Base-by-base conservation (phyloP, 768 basidiomycete species). In the Suillus occidentalis region DNA sequence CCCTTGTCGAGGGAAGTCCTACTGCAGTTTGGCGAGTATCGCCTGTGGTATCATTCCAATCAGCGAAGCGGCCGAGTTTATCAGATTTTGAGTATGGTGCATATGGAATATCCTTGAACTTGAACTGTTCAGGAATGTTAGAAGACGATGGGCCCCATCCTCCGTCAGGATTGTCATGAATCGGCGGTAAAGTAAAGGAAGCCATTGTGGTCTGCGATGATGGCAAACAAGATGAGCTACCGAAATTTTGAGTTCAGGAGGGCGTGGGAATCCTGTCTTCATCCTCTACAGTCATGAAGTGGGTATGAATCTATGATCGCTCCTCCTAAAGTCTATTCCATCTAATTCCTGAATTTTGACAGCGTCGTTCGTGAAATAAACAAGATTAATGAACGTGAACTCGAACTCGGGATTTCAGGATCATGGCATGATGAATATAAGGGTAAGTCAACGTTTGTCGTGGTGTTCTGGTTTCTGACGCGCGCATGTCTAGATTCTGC, bases 341-440 rank as follows among this genome's bases (percentile, higher is more conserved):
- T 61, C 69, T 66, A 40, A 73, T 69, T 22, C 43, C 65, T 62
- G 60, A 52, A 56, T 40, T 60, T 25, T 36, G 28, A 6, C 77
- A 97, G 95, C 74, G 92, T 96, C 16, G 92, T 98, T 10, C 88
- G 89, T 59, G 95, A 97, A 82, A 98, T 99, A 63, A 89, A 90
- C 72, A 87, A 89, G 72, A 97, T 99, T 64, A 99, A 99, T 72
- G 88, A 95, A 71, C 84, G 84, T 10, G 97, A 98, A 76, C 85
- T 99, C 7, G 89, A 92, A 36, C 80, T 95, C 12, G 94, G 92
- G 5, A 74, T 83, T 31, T 81, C 82, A 60, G 87, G 85, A 68
- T 92, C 90, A 57, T 99, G 97, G 97, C 97, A 99, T 71, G 95
- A 98, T 71, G 92, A 98, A 72, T 98, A 97, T 80, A 96, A 92